These are phyloP conservation scores for Cicer yamashitae DNA, from an alignment of 306 rosid species.

Conservation along the genomic window DNA sequence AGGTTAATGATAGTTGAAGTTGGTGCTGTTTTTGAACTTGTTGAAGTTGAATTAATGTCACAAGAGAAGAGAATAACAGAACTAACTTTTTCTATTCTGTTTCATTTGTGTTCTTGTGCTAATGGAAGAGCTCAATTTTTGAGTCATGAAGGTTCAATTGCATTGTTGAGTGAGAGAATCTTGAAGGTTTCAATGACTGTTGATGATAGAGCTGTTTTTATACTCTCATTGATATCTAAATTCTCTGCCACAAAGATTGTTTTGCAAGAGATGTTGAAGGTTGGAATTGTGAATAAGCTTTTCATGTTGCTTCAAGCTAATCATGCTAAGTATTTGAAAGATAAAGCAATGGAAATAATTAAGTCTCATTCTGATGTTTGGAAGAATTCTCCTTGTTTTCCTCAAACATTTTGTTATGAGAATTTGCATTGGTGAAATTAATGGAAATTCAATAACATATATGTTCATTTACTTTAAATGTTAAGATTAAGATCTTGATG, in stretches of 20 bases:
- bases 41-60: conserved; percentile 54
- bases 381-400: conserved; percentile 64
- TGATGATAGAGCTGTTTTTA: conserved; percentile 60
- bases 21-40: conserved; percentile 53
- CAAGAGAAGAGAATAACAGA: conserved; percentile 57
- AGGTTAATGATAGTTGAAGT: conserved; percentile 54
- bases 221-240: conserved; percentile 54
- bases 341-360: conserved; percentile 56
- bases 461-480: neutral
- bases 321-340: conserved; percentile 54
- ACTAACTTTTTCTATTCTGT: conserved; percentile 51
- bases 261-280: conserved; percentile 64
- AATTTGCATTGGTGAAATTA: conserved; percentile 27
- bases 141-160: conserved; percentile 60
- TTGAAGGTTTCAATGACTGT: conserved; percentile 54
- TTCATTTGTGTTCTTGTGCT: conserved; percentile 64
- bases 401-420: conserved; percentile 29
- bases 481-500: neutral
- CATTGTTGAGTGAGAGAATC: conserved; percentile 55
- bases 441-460: neutral
- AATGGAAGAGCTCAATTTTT: conserved; percentile 70
- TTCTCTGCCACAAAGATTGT: conserved; percentile 56
- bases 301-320: conserved; percentile 61
- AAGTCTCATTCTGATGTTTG: conserved; percentile 58
- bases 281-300: conserved; percentile 68